Conservation (phyloP, 164 flowering plant genomes). For the Umbellularia californica region DNA sequence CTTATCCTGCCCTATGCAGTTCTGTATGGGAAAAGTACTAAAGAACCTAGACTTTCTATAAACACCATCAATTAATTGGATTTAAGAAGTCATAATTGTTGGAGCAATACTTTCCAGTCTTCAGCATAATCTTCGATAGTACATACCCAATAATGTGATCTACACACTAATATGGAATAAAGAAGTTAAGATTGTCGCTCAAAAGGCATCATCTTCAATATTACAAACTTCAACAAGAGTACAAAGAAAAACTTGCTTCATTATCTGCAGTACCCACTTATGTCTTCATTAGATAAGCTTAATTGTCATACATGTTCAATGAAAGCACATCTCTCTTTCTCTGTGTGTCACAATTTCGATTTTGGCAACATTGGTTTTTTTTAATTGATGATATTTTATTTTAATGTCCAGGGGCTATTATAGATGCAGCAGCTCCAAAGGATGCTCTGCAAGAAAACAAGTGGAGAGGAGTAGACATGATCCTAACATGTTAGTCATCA, state of each 20-base stretch:
- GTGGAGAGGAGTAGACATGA: slow-evolving; percentile 86
- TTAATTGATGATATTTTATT: not conserved
- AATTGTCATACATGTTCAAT: not conserved
- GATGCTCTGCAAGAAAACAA: slow-evolving; percentile 90
- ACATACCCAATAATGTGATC: too few relatives aligned
- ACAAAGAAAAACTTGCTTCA: not conserved
- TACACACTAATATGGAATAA: too few relatives aligned
- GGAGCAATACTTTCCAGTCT: not conserved
- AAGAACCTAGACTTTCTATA: not conserved
- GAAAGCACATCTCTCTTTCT: not conserved
- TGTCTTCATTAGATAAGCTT: not conserved
- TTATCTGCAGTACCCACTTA: too few relatives aligned
- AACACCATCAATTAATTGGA: not conserved
- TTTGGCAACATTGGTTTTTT: slow-evolving; percentile 1
- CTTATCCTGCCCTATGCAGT: not conserved
- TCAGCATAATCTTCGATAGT: not conserved
- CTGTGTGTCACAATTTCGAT: not conserved
- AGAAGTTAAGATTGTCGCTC: too few relatives aligned
- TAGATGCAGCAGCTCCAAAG: slow-evolving; percentile 92
- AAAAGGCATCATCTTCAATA: not conserved
- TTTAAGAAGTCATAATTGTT: not conserved
- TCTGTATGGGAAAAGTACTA: not conserved
- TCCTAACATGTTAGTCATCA: slow-evolving; percentile 87
- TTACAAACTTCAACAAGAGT: too few relatives aligned
- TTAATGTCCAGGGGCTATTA: slow-evolving; percentile 66